These are phyloP conservation scores for Termitomyces sp. DNA, from an alignment of 768 basidiomycete species.

Conservation along the genomic window DNA sequence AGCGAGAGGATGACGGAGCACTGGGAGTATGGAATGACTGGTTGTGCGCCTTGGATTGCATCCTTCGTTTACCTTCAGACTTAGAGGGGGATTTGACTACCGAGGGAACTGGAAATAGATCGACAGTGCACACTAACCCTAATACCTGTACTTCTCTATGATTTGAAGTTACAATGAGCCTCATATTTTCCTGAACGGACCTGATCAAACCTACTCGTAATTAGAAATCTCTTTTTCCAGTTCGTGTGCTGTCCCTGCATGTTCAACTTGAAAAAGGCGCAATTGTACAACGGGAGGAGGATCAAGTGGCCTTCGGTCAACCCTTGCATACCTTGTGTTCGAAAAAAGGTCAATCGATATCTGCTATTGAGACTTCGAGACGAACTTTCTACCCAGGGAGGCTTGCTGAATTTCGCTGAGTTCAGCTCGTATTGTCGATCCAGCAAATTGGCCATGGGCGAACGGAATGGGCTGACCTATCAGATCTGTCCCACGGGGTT, in stretches of 20 bases:
- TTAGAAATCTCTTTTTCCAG: conserved; percentile 35
- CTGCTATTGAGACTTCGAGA: background rate
- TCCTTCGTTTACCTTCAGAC: background rate
- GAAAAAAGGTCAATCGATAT: conserved; percentile 9
- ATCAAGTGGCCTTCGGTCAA: conserved; percentile 60
- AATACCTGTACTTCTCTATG: conserved; percentile 52
- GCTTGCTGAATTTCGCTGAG: conserved; percentile 59
- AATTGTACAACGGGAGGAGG: conserved; percentile 59
- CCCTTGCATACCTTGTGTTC: conserved; percentile 45
- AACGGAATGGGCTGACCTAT: conserved; percentile 52
- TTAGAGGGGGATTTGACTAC: background rate
- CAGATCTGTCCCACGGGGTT: conserved; percentile 20
- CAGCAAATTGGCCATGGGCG: conserved; percentile 53
- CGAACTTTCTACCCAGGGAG: conserved; percentile 60
- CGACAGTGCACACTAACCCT: conserved; percentile 72
- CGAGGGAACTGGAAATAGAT: conserved; percentile 58
- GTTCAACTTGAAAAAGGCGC: conserved; percentile 38
- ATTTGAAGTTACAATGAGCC: conserved; percentile 6
- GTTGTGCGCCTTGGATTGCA: conserved; percentile 4
- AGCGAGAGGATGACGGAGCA: conserved; percentile 6
- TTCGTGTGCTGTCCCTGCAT: conserved; percentile 35
- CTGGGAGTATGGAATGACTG: conserved; percentile 7
- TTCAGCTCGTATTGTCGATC: conserved; percentile 48
- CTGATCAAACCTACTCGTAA: conserved; percentile 37
- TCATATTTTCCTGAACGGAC: background rate